Conservation (phyloP, 352 stramenopile species). For the Phytopythium kandeliae region DNA sequence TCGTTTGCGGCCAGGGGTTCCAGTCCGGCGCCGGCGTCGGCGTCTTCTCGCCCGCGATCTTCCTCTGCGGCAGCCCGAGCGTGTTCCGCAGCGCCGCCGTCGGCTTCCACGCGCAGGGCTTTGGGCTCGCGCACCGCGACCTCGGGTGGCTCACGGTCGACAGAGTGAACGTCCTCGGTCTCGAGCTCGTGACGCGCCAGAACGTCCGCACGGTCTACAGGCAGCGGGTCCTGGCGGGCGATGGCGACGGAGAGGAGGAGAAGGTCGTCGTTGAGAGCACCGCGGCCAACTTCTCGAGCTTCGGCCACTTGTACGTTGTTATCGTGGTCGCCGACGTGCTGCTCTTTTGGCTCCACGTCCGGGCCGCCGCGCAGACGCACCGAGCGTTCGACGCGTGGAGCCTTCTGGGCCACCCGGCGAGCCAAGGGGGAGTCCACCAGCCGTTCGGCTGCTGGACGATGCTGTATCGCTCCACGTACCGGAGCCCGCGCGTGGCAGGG, state of each 20-base stretch:
- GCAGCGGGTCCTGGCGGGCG: constrained; percentile 6
- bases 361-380: constrained; percentile 25
- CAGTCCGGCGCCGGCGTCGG: constrained; percentile 21
- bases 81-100: constrained; percentile 30
- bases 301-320: constrained; percentile 45
- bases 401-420: constrained; percentile 13
- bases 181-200: constrained; percentile 44
- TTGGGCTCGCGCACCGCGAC: constrained; percentile 25
- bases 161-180: constrained; percentile 39
- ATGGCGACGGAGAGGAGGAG: constrained; percentile 8
- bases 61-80: constrained; percentile 44
- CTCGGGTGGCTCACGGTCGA: constrained; percentile 42
- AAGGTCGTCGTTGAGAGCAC: constrained; percentile 20
- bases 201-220: constrained; percentile 32
- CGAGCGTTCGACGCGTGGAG: constrained; percentile 24
- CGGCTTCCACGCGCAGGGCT: constrained; percentile 25
- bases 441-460: constrained; percentile 31
- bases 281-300: constrained; percentile 42
- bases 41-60: constrained; percentile 16
- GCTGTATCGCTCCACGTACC: constrained; percentile 51
- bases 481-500: constrained; percentile 24
- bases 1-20: constrained; percentile 44
- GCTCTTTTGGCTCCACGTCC: constrained; percentile 22
- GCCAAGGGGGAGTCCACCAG: constrained; percentile 4
- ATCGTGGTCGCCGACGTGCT: constrained; percentile 32